Evolutionary conservation across 2,329 filamentous ascomycete species (phyloP).

Genomic region (Stemphylium vesicarium): DNA sequence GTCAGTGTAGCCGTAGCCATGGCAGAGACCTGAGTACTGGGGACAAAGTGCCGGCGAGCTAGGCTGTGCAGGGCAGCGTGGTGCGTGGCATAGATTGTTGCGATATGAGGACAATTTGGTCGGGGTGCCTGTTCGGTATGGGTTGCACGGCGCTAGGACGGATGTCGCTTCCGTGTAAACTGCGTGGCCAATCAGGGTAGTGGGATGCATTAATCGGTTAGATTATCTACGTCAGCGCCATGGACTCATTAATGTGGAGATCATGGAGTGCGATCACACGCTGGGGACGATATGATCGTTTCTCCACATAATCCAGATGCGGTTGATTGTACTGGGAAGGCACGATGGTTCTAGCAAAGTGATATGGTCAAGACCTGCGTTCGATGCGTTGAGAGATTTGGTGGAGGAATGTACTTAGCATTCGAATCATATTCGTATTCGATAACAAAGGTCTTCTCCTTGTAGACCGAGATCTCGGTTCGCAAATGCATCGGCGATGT

Average conservation of each 20-base stretch:
- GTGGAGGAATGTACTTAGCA: no score
- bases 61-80: neutral
- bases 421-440: no score
- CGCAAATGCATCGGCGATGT: neutral
- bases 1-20: neutral
- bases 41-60: neutral
- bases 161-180: conserved; percentile 5
- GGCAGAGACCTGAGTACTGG: neutral
- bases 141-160: conserved; percentile 2
- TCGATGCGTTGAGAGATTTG: no score
- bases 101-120: conserved; percentile 10
- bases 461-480: neutral
- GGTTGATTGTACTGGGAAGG: neutral
- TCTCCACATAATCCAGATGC: neutral
- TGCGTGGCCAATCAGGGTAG: neutral
- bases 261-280: neutral
- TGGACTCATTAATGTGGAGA: neutral
- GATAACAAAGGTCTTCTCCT: no score
- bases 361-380: no score
- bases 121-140: neutral
- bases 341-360: neutral
- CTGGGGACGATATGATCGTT: neutral
- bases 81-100: conserved; percentile 8
- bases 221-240: conserved; percentile 13
- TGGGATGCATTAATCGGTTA: neutral